phyloP scores from a whole-genome alignment of 1,139 yeast species.

The Geotrichum reessii region DNA sequence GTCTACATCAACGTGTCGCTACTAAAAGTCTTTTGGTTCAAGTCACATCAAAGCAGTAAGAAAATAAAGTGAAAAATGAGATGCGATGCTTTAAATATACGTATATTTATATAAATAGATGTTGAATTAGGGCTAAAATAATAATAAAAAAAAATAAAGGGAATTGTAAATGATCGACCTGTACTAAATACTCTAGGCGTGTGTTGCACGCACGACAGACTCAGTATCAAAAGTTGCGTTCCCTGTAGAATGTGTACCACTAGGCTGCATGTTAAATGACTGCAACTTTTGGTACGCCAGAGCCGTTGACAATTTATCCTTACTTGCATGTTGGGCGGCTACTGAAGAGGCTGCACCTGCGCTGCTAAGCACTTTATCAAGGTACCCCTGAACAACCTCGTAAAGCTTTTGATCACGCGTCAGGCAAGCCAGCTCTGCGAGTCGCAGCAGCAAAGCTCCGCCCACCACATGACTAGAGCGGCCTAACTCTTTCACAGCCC shows the following conservation, averaged over 20 bases:
- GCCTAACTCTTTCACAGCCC: not conserved
- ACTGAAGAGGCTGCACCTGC: not conserved
- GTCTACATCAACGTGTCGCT: not conserved
- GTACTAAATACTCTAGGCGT: not conserved
- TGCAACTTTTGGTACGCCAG: slow-evolving; percentile 12
- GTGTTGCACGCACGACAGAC: not conserved
- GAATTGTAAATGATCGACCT: not conserved
- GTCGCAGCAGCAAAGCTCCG: slow-evolving; percentile 2
- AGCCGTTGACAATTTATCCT: slow-evolving; percentile 8
- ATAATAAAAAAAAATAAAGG: not conserved
- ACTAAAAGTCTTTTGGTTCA: not conserved
- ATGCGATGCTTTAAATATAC: not conserved
- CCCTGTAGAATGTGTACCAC: not conserved
- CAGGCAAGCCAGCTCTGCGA: slow-evolving; percentile 5
- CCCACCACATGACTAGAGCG: not conserved
- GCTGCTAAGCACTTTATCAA: not conserved
- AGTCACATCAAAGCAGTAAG: not conserved
- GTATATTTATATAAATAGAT: not conserved
- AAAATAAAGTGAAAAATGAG: not conserved
- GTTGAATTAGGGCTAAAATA: too few relatives aligned
- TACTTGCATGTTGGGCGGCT: not conserved
- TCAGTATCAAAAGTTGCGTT: not conserved
- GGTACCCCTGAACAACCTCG: not conserved
- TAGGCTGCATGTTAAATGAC: not conserved
- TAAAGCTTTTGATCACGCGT: not conserved